A percentile compares a stretch with the other conserved stretches of the same genome.
phyloP scores from a whole-genome alignment of 2,329 filamentous ascomycete genomes.

The Graphilbum fragrans region DNA sequence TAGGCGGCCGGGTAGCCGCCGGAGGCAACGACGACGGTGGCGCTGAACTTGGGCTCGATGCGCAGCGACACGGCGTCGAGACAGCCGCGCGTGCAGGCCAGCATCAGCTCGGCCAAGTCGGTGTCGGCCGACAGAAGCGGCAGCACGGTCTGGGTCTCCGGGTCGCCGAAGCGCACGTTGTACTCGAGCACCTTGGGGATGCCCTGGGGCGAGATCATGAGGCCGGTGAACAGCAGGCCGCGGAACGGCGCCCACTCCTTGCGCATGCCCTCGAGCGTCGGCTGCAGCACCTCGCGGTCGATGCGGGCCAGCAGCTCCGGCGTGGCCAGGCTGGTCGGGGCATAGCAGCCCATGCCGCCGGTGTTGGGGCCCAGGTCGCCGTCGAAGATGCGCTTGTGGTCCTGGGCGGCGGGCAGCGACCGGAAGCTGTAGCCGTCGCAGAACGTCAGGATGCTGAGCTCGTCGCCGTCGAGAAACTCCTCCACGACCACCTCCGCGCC shows the following conservation, averaged over 20 bases:
- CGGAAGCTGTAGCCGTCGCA: slow-evolving; percentile 77
- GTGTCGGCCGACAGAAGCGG: slow-evolving; percentile 65
- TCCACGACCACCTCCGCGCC: slow-evolving; percentile 92
- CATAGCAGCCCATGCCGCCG: slow-evolving; percentile 96
- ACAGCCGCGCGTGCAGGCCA: slow-evolving; percentile 67
- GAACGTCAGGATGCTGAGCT: slow-evolving; percentile 84
- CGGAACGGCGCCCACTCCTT: slow-evolving; percentile 63
- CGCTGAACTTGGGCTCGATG: slow-evolving; percentile 59
- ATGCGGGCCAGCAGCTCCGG: slow-evolving; percentile 65
- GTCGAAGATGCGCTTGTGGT: slow-evolving; percentile 91
- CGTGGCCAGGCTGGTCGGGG: slow-evolving; percentile 71
- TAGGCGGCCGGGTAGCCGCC: slow-evolving; percentile 85
- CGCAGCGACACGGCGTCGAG: slow-evolving; percentile 59
- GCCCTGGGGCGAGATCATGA: slow-evolving; percentile 78
- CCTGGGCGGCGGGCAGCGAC: slow-evolving; percentile 81
- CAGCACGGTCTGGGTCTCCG: slow-evolving; percentile 79
- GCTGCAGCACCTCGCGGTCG: slow-evolving; percentile 72
- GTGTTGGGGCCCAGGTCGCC: slow-evolving; percentile 88
- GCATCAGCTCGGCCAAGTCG: slow-evolving; percentile 80
- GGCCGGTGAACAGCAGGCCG: slow-evolving; percentile 74
- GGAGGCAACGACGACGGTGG: slow-evolving; percentile 88
- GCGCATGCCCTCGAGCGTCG: slow-evolving; percentile 81
- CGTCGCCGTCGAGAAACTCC: slow-evolving; percentile 82
- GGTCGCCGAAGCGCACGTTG: slow-evolving; percentile 87
- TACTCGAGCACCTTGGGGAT: slow-evolving; percentile 74